Base-by-base conservation (phyloP, 2,329 filamentous ascomycete species). In the Chalaropsis ovoidea region DNA sequence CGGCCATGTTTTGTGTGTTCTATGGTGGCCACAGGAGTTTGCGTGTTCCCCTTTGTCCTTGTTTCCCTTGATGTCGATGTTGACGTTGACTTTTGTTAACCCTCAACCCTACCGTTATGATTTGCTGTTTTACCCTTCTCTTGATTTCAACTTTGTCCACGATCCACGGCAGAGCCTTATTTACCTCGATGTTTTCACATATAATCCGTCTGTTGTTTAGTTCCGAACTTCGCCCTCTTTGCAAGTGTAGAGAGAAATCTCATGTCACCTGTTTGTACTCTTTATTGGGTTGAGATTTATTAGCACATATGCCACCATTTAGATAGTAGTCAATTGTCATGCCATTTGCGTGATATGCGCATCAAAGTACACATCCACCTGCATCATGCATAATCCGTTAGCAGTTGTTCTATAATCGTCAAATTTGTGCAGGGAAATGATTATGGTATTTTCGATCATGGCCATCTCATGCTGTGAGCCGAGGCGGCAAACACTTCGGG, bases 121-220 rank as follows among this genome's bases (percentile, higher is more conserved):
- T 41, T 64, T 35, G 17, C 24, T 31, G n/a, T 47, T 17, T 39
- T 56, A 19, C 15, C 35, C 22, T 62, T 24, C 3, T 56, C 10
- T 64, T 47, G 13, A 49, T 27, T 41, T 24, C 35, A 39, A 41
- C 24, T 41, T 39, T 39, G 35, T 27, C 45, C 39, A 39, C 39
- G 31, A 52, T 52, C 10, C 45, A 58, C 17, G 54, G 31, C 54
- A 58, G 39, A 58, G 17, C 17, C 24, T n/a, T 41, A 56, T 31
- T n/a, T 52, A 41, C 45, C 2, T 39, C 39, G 8, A 58, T 58
- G 49, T 64, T 54, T 39, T 64, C 1, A 63, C 43, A 58, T 58
- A 58, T 58, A 58, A 58, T 58, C 31, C 22, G n/a, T n/a, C 31
- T 10, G 27, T 39, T 58, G 15, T 58, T 58, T 58, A 19, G 31